Conservation (phyloP, 192 early-diverging fungal species). For the Dispira parvispora region DNA sequence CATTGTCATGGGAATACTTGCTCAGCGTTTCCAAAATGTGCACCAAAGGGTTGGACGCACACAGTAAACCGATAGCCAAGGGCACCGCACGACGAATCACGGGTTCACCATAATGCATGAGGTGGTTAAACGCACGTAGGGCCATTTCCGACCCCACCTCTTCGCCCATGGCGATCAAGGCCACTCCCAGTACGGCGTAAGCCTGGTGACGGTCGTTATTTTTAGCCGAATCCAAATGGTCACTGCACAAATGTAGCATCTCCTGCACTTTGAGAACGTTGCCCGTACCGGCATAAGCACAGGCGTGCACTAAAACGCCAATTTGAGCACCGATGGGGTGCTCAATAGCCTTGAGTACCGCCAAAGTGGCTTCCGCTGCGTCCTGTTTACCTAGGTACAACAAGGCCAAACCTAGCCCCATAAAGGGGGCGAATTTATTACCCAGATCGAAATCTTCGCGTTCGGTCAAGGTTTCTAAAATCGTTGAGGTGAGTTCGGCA, state of each 20-base stretch:
- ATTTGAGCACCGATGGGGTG: slow-evolving; percentile 84
- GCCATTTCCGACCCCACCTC: slow-evolving; percentile 94
- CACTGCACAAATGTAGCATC: slow-evolving; percentile 90
- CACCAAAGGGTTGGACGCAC: slow-evolving; percentile 89
- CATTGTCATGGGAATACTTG: slow-evolving; percentile 99
- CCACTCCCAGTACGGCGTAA: slow-evolving; percentile 90
- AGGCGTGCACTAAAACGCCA: slow-evolving; percentile 71
- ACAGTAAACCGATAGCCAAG: slow-evolving; percentile 83
- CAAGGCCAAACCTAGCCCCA: slow-evolving; percentile 83
- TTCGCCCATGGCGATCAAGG: slow-evolving; percentile 93
- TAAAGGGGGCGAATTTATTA: slow-evolving; percentile 76
- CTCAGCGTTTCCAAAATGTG: slow-evolving; percentile 85
- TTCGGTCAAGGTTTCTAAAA: slow-evolving; percentile 91
- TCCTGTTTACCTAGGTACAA: slow-evolving; percentile 86
- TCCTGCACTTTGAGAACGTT: slow-evolving; percentile 94
- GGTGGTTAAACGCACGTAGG: slow-evolving; percentile 83
- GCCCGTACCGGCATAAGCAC: slow-evolving; percentile 85
- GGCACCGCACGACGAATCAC: slow-evolving; percentile 89
- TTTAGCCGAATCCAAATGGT: slow-evolving; percentile 77
- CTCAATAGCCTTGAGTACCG: slow-evolving; percentile 89
- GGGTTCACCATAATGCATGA: slow-evolving; percentile 99
- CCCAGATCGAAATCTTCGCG: slow-evolving; percentile 71
- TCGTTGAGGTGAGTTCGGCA: slow-evolving; percentile 78
- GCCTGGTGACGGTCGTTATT: slow-evolving; percentile 69
- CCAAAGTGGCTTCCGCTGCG: slow-evolving; percentile 73